phyloP scores from a whole-genome alignment of 2,329 filamentous ascomycete genomes.

The Bipolaris oryzae region DNA sequence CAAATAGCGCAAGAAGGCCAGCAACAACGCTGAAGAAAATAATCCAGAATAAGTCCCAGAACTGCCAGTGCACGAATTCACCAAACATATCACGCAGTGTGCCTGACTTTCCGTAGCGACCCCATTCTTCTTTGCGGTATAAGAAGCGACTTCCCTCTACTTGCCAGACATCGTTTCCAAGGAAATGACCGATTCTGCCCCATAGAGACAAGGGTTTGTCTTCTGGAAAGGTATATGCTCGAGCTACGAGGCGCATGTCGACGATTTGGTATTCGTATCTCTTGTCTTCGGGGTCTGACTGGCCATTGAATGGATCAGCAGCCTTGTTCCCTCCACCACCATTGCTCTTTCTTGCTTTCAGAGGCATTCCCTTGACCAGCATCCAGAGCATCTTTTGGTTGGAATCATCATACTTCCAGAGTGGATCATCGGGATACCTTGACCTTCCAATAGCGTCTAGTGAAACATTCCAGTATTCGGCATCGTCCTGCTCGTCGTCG shows the following conservation, averaged over 20 bases:
- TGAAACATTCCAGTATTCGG: constrained; percentile 36
- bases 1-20: constrained; percentile 25
- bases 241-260: constrained; percentile 30
- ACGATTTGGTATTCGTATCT: constrained; percentile 34
- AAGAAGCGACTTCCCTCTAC: constrained; percentile 33
- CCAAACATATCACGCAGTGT: constrained; percentile 36
- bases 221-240: constrained; percentile 29
- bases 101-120: constrained; percentile 38
- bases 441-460: constrained; percentile 39
- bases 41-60: constrained; percentile 31
- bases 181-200: constrained; percentile 30
- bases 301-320: constrained; percentile 28
- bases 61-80: constrained; percentile 33
- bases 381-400: constrained; percentile 38
- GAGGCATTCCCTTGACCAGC: constrained; percentile 28
- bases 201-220: constrained; percentile 19
- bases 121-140: constrained; percentile 39
- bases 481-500: constrained; percentile 15
- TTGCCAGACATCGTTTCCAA: constrained; percentile 36
- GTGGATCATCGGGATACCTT: constrained; percentile 11
- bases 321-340: constrained; percentile 13
- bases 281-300: constrained; percentile 18
- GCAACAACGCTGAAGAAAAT: constrained; percentile 25
- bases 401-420: constrained; percentile 28
- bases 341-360: constrained; percentile 9